These are phyloP conservation scores for Solanum chacoense DNA, from an alignment of 305 asterid genomes.

Conservation along the genomic window DNA sequence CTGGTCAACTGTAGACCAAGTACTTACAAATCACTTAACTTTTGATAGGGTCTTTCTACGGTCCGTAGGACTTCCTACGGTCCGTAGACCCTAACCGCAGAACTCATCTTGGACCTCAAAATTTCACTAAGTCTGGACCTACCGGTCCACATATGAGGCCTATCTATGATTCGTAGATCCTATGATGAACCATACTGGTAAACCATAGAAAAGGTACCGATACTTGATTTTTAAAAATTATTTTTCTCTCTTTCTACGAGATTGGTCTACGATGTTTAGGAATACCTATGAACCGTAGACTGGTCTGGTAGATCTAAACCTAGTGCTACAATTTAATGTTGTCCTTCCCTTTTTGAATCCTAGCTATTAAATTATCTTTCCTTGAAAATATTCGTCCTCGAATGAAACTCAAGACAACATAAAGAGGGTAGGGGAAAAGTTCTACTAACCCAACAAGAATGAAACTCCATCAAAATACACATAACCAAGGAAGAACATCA, in stretches of 20 bases:
- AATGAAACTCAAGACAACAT: neutral
- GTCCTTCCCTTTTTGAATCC: neutral
- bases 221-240: neutral
- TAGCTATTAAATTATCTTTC: no score
- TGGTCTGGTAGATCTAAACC: no score
- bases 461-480: neutral
- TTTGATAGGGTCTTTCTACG: no score
- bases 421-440: neutral
- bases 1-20: neutral
- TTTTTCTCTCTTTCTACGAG: neutral
- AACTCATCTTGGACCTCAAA: no score
- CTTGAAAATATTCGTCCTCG: neutral
- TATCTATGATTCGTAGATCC: neutral
- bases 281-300: neutral
- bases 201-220: neutral
- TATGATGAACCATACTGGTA: neutral
- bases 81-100: neutral
- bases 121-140: neutral
- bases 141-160: neutral
- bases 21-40: neutral
- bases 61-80: no score
- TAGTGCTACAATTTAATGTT: neutral
- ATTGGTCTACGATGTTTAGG: neutral
- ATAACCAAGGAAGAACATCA: neutral
- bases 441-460: neutral